Evolutionary conservation across 352 stramenopile genomes (phyloP), one percentile per base, ranked within the genome.

Genomic region (Phytophthora aleatoria): DNA sequence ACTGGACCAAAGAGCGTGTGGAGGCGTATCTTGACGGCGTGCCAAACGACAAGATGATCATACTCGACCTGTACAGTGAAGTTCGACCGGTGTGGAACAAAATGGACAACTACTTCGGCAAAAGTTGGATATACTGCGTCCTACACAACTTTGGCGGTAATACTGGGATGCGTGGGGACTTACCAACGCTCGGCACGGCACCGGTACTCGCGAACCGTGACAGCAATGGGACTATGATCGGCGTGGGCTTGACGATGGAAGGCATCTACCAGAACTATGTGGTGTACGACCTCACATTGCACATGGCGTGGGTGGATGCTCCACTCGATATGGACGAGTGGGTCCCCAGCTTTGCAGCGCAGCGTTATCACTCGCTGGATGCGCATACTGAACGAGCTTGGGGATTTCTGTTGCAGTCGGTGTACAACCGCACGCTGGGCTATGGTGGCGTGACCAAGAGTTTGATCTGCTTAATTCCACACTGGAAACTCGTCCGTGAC

Each of bases 231-330:
- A 91, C 85, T 10, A 91, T 95, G 84, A 69, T 85, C 15, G 86
- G 86, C 30, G 64, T 95, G 6, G 86, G 86, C 0, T 66, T 92
- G 28, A 92, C 83, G 1, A 95, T 95, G 84, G 86, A 95, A 68
- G 86, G 86, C 24, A 95, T 95, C 56, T 92, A 87, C 61, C 83
- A 95, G 50, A 95, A 95, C 74, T 95, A 95, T 54, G 72, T 92
- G 1, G 83, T 95, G 36, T 95, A 95, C 56, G 86, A 95, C 49
- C 64, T 94, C 28, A 74, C 77, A 12, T 59, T 93, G 9, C 74
- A 92, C 41, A 92, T 91, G 83, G 82, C 83, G 5, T 94, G 80
- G 82, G 61, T 83, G 51, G 41, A 76, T 31, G 36, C 53, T 9
- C 69, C 76, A 1, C 55, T 95, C 2, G 69, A 85, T 44, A 73